phyloP scores from a whole-genome alignment of 192 early-diverging fungal species.

The Backusella macrospora region DNA sequence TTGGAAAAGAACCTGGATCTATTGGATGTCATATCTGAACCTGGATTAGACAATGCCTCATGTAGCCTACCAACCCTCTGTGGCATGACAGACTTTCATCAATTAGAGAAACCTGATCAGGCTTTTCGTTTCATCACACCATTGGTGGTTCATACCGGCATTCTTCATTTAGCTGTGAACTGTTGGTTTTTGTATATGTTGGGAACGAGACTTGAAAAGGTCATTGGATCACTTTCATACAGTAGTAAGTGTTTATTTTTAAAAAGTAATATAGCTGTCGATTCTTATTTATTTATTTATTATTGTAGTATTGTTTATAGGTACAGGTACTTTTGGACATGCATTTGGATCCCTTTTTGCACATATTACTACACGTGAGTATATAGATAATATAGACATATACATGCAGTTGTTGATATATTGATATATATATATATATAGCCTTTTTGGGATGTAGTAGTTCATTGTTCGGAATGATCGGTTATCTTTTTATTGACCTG shows the following conservation, averaged over 20 bases:
- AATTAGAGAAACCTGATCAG: conserved; percentile 61
- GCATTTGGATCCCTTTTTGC: conserved; percentile 74
- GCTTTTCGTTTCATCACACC: conserved; percentile 80
- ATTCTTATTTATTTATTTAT: neutral
- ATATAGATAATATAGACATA: neutral
- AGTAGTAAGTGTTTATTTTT: conserved; percentile 41
- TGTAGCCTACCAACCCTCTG: conserved; percentile 66
- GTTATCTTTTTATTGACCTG: conserved; percentile 75
- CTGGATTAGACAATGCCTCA: neutral
- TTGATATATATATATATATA: conserved; percentile 9
- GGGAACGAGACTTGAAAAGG: conserved; percentile 72
- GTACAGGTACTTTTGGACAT: conserved; percentile 76
- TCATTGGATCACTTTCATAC: conserved; percentile 74
- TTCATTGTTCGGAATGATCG: conserved; percentile 73
- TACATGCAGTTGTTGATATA: neutral
- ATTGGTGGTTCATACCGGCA: conserved; percentile 80
- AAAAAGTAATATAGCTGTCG: conserved; percentile 28
- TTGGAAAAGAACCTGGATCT: conserved; percentile 8
- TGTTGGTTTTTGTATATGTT: conserved; percentile 65
- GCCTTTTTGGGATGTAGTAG: conserved; percentile 63
- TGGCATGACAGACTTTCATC: conserved; percentile 56
- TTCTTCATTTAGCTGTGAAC: conserved; percentile 78
- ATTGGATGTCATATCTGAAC: neutral
- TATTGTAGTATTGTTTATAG: conserved; percentile 32
- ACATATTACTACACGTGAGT: conserved; percentile 46